Base-by-base conservation (phyloP, 139 green algal species). In the Nannochloris sp. region DNA sequence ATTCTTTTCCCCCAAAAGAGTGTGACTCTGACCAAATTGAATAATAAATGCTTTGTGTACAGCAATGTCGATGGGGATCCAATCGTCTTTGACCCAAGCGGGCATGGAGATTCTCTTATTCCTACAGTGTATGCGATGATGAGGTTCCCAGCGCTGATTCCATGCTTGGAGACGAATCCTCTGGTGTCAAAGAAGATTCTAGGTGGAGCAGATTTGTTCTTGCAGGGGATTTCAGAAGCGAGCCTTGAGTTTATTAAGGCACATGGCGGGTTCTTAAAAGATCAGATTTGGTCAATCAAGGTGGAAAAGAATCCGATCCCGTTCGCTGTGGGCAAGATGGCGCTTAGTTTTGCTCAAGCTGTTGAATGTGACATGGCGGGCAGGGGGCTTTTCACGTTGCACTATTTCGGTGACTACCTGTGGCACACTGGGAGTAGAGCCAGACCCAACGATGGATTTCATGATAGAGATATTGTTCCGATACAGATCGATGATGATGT, bases 11-110 rank as follows among this genome's bases (percentile, higher is more conserved):
- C 71, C 9, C 29, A 31, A 61, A 69, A 72, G 44, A 9, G 25
- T 6, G 29, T 78, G 6, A 46, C 44, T 12, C 40, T 57, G 20
- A 43, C 60, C 30, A 73, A 73, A 65, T 20, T 78, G 16, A 62
- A 12, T 30, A 73, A 67, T 45, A 49, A 66, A 11, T 61, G 31
- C 17, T 6, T 65, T 17, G 60, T 78, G 20, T 78, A 73, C 33
- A 50, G 49, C 2, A 17, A 56, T 9, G 61, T 69, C 2, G 71
- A 68, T 23, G 65, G 64, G 28, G 53, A 61, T 26, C 71, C 71
- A 20, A 48, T 73, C 9, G 73, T 78, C 30, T 78, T 78, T 30
- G 71, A 78, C 25, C 71, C 71, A 4, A 69, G 61, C 9, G 71
- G 65, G 29, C 50, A 58, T 20, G 50, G 50, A 9, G 61, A 69